Percentiles rank a stretch among this genome's conserved stretches.
These are phyloP conservation scores for Pseudocercospora pini-densiflorae DNA, from an alignment of 2,329 filamentous ascomycete genomes.

Conservation along the genomic window DNA sequence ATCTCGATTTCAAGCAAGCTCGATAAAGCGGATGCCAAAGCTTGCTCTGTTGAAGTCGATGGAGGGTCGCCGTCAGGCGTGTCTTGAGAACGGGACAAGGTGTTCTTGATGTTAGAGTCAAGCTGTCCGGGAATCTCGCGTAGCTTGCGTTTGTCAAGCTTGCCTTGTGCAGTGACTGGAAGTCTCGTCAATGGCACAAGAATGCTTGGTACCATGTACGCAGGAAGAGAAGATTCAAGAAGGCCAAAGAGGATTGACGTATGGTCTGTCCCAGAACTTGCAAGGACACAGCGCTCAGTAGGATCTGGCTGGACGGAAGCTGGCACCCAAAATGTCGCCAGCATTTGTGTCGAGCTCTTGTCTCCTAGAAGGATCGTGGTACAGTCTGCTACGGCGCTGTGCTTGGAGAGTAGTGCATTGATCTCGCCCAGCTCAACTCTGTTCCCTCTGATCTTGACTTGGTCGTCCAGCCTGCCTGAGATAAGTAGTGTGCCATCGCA, in stretches of 20 bases:
- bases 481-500: constrained; percentile 76
- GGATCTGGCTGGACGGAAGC: background rate
- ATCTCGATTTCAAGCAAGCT: constrained; percentile 53
- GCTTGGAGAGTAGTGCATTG: constrained; percentile 63
- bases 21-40: constrained; percentile 61
- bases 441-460: constrained; percentile 81
- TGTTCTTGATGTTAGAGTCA: constrained; percentile 50
- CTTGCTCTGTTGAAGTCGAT: constrained; percentile 61
- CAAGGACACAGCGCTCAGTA: background rate
- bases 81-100: constrained; percentile 40
- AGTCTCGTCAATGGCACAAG: constrained; percentile 71
- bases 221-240: constrained; percentile 63
- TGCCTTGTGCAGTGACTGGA: constrained; percentile 75
- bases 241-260: constrained; percentile 55
- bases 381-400: constrained; percentile 62
- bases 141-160: constrained; percentile 68
- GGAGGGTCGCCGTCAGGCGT: constrained; percentile 40
- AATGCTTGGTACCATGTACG: constrained; percentile 79
- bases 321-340: constrained; percentile 74
- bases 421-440: constrained; percentile 80
- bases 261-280: constrained; percentile 4
- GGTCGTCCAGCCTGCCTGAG: constrained; percentile 73
- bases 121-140: constrained; percentile 54
- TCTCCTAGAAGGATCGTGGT: constrained; percentile 63
- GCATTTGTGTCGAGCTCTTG: constrained; percentile 51